Conservation (phyloP, 345 rosid genomes). For the Gossypium turneri region DNA sequence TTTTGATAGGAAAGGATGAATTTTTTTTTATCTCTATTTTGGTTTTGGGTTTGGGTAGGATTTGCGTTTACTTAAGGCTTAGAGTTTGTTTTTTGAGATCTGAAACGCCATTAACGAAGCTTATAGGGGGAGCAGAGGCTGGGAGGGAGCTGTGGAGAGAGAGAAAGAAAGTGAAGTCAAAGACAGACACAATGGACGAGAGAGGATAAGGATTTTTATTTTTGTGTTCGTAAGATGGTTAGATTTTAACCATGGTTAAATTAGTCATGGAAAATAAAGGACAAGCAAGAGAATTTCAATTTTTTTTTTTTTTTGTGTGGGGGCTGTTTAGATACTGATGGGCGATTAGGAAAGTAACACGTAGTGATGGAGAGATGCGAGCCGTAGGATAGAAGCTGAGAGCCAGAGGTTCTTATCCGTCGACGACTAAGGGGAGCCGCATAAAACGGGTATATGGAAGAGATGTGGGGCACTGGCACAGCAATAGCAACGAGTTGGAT, state of each 20-base stretch:
- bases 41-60: not conserved
- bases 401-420: conserved; percentile 44
- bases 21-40: not conserved
- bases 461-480: conserved; percentile 8
- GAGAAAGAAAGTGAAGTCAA: conserved; percentile 16
- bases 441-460: conserved; percentile 40
- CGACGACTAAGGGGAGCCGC: conserved; percentile 46
- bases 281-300: too few relatives aligned
- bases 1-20: not conserved
- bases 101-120: conserved; percentile 44
- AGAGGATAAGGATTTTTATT: conserved; percentile 30
- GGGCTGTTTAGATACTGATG: conserved; percentile 31
- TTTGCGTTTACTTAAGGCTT: not conserved
- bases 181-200: not conserved
- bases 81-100: conserved; percentile 30
- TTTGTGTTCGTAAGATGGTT: conserved; percentile 20
- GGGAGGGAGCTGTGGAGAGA: conserved; percentile 1
- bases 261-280: not conserved
- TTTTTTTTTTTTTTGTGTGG: not conserved
- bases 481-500: too few relatives aligned
- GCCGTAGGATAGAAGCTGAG: conserved; percentile 36
- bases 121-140: conserved; percentile 10
- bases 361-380: not conserved
- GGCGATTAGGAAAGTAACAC: conserved; percentile 30
- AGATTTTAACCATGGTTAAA: conserved; percentile 43